phyloP scores from a whole-genome alignment of 139 green algal species.

The Volvox africanus region DNA sequence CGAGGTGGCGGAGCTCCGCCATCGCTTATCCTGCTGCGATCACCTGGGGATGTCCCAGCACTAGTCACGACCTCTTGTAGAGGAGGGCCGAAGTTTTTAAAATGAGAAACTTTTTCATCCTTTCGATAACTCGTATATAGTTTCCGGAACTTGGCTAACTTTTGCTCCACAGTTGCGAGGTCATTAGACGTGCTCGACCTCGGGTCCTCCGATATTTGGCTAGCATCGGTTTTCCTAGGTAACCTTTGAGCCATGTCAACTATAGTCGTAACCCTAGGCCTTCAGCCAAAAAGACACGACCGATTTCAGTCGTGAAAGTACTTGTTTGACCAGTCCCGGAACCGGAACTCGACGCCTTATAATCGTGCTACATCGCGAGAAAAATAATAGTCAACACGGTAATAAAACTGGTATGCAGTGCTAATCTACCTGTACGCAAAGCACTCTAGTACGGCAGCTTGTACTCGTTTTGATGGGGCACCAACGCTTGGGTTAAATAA shows the following conservation, averaged over 20 bases:
- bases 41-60: background rate
- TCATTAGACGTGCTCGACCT: background rate
- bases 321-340: constrained; percentile 21
- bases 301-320: background rate
- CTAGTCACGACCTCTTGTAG: background rate
- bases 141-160: constrained; percentile 11
- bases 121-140: constrained; percentile 28
- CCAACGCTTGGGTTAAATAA: too few species aligned
- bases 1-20: background rate
- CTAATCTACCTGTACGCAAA: too few species aligned
- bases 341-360: background rate
- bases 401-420: background rate
- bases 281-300: background rate
- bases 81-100: background rate
- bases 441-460: too few species aligned
- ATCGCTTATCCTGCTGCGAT: background rate
- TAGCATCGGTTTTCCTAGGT: background rate
- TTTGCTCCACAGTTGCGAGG: constrained; percentile 11
- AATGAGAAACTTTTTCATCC: background rate
- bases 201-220: background rate
- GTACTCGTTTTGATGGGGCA: too few species aligned
- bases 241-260: background rate
- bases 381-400: background rate
- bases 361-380: background rate
- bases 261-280: background rate